These are phyloP conservation scores for Penicillium parvum DNA, from an alignment of 495 filamentous ascomycete genomes.

Conservation along the genomic window DNA sequence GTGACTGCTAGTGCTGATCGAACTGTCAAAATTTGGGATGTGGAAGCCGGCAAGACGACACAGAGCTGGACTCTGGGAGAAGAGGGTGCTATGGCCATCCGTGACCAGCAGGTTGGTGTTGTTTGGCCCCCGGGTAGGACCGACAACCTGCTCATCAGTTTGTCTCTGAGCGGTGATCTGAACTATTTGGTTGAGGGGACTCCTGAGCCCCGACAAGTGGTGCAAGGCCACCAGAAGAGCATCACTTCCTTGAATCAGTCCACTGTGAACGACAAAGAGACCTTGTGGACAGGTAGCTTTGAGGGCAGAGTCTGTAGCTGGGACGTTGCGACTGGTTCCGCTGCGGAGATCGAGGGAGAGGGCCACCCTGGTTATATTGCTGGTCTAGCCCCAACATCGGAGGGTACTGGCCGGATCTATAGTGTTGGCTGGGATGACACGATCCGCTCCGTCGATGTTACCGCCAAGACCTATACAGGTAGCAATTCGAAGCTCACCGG, in stretches of 20 bases:
- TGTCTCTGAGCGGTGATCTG: conserved; percentile 82
- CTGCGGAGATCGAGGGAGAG: conserved; percentile 67
- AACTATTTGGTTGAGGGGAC: conserved; percentile 78
- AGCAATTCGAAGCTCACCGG: conserved; percentile 46
- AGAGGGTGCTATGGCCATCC: conserved; percentile 66
- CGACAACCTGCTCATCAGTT: conserved; percentile 82
- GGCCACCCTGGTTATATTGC: conserved; percentile 78
- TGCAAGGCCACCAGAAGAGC: conserved; percentile 92
- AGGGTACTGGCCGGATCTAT: conserved; percentile 58
- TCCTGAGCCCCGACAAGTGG: conserved; percentile 60
- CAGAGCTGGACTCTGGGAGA: conserved; percentile 87
- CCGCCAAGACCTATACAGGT: conserved; percentile 55
- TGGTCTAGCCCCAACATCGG: conserved; percentile 58
- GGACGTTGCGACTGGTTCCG: conserved; percentile 66
- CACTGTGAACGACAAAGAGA: conserved; percentile 40
- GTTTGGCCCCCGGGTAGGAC: conserved; percentile 81
- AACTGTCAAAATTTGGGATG: conserved; percentile 71
- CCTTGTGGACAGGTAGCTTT: conserved; percentile 83
- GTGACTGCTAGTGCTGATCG: conserved; percentile 91
- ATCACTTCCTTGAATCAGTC: conserved; percentile 69
- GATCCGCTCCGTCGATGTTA: conserved; percentile 67
- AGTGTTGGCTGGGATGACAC: conserved; percentile 96
- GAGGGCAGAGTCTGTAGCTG: conserved; percentile 83
- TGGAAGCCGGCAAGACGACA: conserved; percentile 65
- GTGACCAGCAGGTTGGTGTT: conserved; percentile 90